Evolutionary conservation across 331 rosid genomes (phyloP), one percentile per base, ranked within the genome.

Genomic region (Spiraea crenata): DNA sequence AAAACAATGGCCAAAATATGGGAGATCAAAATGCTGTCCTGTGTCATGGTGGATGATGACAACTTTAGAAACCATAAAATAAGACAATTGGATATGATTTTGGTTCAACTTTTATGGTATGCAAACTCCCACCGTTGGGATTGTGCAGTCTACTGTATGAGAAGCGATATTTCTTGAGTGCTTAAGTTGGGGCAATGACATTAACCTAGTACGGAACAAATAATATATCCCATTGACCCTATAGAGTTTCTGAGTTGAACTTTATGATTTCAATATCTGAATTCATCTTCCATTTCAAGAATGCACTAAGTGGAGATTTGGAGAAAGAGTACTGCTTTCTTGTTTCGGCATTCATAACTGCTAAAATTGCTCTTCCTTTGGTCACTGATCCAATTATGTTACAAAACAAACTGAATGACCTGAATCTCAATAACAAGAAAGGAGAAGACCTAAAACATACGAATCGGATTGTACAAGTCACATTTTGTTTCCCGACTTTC

Each of bases 391-490:
- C 78, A 74, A 69, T 17, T 48, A 63, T 77, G 62, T 69, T 70
- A 74, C 80, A 77, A 65, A 66, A 77, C 25, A 57, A 15, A 70
- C 54, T 57, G 47, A 57, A 73, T 57, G 16, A 70, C 25, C n/a
- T 7, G 9, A 68, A 81, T 56, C 71, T 19, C 38, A 68, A 49
- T 20, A 54, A 39, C 52, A 62, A 42, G 77, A 60, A 19, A 37
- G 41, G 31, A 45, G 41, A 17, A 54, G 17, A 58, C 72, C 17
- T 41, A 64, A 5, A 41, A 37, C 45, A 45, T 35, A 12, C 9
- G 57, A 25, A 64, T 81, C 50, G 77, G 72, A 69, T 11, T 7
- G 70, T 42, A 46, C 77, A 76, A 19, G 64, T 14, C 52, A 35
- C 4, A 38, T 59, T 48, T 38, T 39, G 68, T 70, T 71, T 67